Conservation (phyloP, 129 eudicot species). For the Oenanthe sinensis region DNA sequence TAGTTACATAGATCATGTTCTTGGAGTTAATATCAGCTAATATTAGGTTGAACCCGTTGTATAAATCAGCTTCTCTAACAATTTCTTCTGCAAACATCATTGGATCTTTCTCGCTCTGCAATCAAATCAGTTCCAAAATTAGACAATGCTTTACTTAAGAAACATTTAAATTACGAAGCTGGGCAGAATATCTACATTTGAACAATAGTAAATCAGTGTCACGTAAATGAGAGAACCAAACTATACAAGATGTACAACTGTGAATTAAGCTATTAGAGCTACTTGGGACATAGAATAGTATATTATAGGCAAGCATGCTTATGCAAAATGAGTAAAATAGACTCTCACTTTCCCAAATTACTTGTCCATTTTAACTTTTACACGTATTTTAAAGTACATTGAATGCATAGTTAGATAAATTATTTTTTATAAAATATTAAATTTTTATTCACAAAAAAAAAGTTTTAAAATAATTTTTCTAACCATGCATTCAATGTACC, state of each 20-base stretch:
- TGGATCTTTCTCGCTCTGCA: conserved; percentile 54
- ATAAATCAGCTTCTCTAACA: conserved; percentile 40
- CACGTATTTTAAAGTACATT: no score
- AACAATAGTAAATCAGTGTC: neutral
- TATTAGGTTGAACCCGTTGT: conserved; percentile 72
- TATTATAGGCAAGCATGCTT: no score
- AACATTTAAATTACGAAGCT: neutral
- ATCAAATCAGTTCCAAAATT: conserved; percentile 9
- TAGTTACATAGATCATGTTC: conserved; percentile 78
- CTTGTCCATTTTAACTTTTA: no score
- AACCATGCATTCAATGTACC: no score
- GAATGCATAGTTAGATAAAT: no score
- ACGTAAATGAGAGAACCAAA: neutral
- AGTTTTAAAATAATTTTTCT: no score
- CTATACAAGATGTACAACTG: neutral
- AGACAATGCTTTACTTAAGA: neutral
- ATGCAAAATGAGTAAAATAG: neutral
- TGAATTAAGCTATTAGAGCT: no score
- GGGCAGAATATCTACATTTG: neutral
- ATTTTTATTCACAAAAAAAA: no score
- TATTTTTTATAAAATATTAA: no score
- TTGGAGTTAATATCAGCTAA: conserved; percentile 58
- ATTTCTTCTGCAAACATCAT: conserved; percentile 61
- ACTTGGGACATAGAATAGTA: neutral
- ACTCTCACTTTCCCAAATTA: no score